Percentiles rank a stretch among this genome's conserved stretches.
These are phyloP conservation scores for Chalaropsis thielavioides DNA, from an alignment of 2,329 filamentous ascomycete genomes.

Conservation along the genomic window DNA sequence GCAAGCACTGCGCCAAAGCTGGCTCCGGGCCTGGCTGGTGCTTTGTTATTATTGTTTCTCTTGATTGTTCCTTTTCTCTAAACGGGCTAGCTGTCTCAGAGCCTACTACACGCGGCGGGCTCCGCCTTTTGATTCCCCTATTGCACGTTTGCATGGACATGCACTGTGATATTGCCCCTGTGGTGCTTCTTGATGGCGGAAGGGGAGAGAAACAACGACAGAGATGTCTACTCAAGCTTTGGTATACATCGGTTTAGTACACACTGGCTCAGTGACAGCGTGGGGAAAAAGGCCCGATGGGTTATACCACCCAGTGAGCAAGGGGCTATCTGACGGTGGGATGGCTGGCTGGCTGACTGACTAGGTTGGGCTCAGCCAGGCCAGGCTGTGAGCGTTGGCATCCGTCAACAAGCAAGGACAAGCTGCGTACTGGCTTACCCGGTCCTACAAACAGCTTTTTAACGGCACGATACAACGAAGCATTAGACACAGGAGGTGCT, in stretches of 20 bases:
- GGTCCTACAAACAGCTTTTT: not conserved
- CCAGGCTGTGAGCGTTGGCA: not conserved
- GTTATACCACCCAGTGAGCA: not conserved
- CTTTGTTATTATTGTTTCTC: no score
- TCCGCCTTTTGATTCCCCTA: not conserved
- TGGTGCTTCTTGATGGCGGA: not conserved
- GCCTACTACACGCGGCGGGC: not conserved
- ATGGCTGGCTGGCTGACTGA: not conserved
- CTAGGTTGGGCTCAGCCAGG: not conserved
- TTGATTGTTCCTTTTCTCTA: not conserved
- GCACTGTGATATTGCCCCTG: not conserved
- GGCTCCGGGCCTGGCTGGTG: not conserved
- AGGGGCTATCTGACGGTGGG: not conserved
- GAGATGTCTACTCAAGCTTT: not conserved
- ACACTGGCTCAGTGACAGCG: not conserved
- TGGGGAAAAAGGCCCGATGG: not conserved
- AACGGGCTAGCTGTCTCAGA: not conserved
- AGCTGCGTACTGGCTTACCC: not conserved
- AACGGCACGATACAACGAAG: not conserved
- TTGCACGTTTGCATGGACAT: not conserved
- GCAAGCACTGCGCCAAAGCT: not conserved
- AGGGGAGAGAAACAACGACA: not conserved
- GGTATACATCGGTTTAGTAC: not conserved
- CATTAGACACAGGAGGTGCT: not conserved
- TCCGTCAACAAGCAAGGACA: not conserved